A percentile compares a stretch with the other conserved stretches of the same genome.
phyloP scores from a whole-genome alignment of 2,329 filamentous ascomycete genomes.

The Paraphaeosphaeria minitans region DNA sequence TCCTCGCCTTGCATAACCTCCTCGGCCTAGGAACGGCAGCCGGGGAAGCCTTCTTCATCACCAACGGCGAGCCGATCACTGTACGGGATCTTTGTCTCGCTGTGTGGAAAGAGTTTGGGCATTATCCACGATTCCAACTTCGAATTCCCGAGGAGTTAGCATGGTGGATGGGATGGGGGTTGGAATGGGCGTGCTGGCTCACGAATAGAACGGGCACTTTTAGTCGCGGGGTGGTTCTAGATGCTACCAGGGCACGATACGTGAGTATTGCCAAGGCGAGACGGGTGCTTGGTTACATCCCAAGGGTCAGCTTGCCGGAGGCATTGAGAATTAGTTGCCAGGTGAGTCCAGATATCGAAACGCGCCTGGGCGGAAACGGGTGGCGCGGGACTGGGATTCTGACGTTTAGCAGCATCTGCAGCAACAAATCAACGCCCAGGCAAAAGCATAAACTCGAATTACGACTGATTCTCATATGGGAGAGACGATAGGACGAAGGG shows the following conservation, averaged over 20 bases:
- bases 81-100: constrained; percentile 88
- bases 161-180: constrained; percentile 53
- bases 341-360: constrained; percentile 20
- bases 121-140: constrained; percentile 57
- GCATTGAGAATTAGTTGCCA: constrained; percentile 48
- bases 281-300: constrained; percentile 58
- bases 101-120: constrained; percentile 70
- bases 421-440: constrained; percentile 12
- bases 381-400: too few relatives aligned
- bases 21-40: constrained; percentile 64
- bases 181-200: constrained; percentile 55
- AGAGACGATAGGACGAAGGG: not conserved
- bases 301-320: constrained; percentile 57
- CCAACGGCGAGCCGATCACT: constrained; percentile 85
- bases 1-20: constrained; percentile 77
- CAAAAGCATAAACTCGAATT: constrained; percentile 3
- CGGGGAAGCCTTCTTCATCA: constrained; percentile 87
- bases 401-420: constrained; percentile 18
- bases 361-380: too few relatives aligned
- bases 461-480: too few relatives aligned
- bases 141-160: constrained; percentile 56
- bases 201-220: constrained; percentile 54
- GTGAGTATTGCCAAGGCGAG: constrained; percentile 59
- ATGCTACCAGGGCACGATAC: constrained; percentile 60
- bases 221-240: constrained; percentile 60